phyloP scores from a whole-genome alignment of 2,329 filamentous ascomycete species.

The Didymella pomorum region DNA sequence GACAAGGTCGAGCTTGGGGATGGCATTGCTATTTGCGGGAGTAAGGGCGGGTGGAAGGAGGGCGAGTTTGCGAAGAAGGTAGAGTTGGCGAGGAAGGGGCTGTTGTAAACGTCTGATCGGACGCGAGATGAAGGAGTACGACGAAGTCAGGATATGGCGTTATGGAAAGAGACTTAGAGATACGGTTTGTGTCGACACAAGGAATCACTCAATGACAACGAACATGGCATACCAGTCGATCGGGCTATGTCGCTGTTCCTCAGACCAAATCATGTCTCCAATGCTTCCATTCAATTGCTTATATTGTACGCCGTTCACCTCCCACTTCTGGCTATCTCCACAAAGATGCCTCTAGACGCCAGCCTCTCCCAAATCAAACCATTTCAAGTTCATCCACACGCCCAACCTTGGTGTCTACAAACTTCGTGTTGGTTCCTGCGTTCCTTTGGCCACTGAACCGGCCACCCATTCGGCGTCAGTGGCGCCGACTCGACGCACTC shows the following conservation, averaged over 20 bases:
- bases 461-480: no score
- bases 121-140: neutral
- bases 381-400: neutral
- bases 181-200: neutral
- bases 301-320: no score
- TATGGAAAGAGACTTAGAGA: neutral
- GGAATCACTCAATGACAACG: neutral
- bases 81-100: conserved; percentile 79
- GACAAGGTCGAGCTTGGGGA: conserved; percentile 75
- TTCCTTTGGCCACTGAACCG: no score
- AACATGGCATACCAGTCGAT: neutral
- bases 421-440: no score
- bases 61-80: conserved; percentile 78
- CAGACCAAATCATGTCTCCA: no score
- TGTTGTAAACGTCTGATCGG: conserved; percentile 60
- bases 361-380: neutral
- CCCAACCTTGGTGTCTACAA: no score
- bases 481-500: no score
- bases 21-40: conserved; percentile 75
- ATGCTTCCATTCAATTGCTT: no score
- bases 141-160: neutral
- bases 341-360: neutral
- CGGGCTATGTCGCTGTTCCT: neutral
- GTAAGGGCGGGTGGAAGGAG: conserved; percentile 75
- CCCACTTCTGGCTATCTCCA: no score